These are phyloP conservation scores for Fistulifera solaris DNA, from an alignment of 108 stramenopile species.

Conservation along the genomic window DNA sequence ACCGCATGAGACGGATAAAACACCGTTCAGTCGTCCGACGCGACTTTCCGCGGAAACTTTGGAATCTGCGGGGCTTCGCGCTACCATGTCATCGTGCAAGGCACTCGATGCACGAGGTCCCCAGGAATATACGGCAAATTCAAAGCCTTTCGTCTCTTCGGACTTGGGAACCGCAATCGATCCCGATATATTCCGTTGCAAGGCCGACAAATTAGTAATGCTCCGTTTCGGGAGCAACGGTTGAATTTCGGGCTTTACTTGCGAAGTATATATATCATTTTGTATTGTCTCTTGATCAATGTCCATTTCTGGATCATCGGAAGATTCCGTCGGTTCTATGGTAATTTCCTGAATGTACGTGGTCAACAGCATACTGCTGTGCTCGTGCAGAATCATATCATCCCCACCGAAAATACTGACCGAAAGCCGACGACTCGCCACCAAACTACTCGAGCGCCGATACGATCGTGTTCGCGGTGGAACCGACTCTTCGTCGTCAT, in stretches of 20 bases:
- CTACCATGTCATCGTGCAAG: constrained; percentile 35
- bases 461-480: constrained; percentile 1
- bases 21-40: constrained; percentile 30
- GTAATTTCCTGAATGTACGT: too few species aligned
- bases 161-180: too few species aligned
- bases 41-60: constrained; percentile 18
- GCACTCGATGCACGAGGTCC: constrained; percentile 25
- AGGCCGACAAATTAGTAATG: background rate
- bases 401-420: background rate
- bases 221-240: background rate
- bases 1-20: constrained; percentile 31
- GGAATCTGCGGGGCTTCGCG: constrained; percentile 12
- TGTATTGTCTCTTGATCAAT: background rate
- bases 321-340: too few species aligned
- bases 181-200: background rate
- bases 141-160: background rate
- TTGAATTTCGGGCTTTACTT: background rate
- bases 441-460: background rate
- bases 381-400: too few species aligned
- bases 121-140: constrained; percentile 32
- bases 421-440: background rate
- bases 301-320: background rate
- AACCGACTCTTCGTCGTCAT: background rate
- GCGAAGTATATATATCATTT: background rate
- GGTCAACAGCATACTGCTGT: too few species aligned